Percentiles rank a stretch among this genome's conserved stretches.
phyloP scores from a whole-genome alignment of 768 basidiomycete genomes.

The Mycena floridula region DNA sequence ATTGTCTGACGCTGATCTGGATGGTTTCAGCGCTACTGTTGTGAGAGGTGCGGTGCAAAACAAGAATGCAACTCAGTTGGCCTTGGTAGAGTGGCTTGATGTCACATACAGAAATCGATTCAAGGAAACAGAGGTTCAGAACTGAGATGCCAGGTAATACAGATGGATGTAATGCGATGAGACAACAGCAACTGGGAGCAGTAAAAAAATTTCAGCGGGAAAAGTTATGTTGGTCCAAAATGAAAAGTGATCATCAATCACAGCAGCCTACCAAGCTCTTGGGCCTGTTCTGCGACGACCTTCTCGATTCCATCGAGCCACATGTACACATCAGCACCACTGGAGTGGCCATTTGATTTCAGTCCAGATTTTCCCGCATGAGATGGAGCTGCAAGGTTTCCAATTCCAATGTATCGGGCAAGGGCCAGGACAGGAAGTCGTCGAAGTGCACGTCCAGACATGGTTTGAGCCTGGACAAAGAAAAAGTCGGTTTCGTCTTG shows the following conservation, averaged over 20 bases:
- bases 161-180: too few relatives aligned
- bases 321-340: slow-evolving; percentile 42
- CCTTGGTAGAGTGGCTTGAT: too few relatives aligned
- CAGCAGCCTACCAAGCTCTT: slow-evolving; percentile 4
- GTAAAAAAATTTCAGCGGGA: background rate
- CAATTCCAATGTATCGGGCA: slow-evolving; percentile 69
- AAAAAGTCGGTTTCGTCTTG: too few relatives aligned
- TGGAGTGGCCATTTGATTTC: slow-evolving; percentile 5
- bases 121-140: too few relatives aligned
- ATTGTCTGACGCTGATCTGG: too few relatives aligned
- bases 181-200: too few relatives aligned
- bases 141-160: too few relatives aligned
- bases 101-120: too few relatives aligned
- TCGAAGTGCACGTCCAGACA: slow-evolving; percentile 90
- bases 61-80: too few relatives aligned
- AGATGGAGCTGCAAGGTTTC: slow-evolving; percentile 20
- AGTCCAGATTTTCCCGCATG: slow-evolving; percentile 1
- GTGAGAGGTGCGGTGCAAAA: too few relatives aligned
- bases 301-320: slow-evolving; percentile 88
- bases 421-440: slow-evolving; percentile 93
- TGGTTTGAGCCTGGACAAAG: slow-evolving; percentile 52
- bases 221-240: too few relatives aligned
- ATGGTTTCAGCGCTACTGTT: too few relatives aligned
- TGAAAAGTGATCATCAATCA: slow-evolving; percentile 1
- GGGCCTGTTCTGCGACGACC: slow-evolving; percentile 55